Conservation (phyloP, 331 rosid species). For the Rhamnella rubrinervis region DNA sequence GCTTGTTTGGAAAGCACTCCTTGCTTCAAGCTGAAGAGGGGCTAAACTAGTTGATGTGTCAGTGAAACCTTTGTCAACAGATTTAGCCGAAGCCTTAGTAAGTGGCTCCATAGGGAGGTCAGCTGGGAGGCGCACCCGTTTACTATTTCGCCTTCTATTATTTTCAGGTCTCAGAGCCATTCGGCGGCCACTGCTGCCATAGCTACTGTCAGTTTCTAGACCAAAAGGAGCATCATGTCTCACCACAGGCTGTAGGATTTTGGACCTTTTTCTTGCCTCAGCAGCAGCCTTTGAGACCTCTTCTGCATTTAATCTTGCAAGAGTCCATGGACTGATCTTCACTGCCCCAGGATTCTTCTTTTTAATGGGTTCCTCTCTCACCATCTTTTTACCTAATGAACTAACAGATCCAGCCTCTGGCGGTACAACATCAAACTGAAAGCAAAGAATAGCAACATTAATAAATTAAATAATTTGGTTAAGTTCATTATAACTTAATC, state of each 20-base stretch:
- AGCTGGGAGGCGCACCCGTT: slow-evolving; percentile 78
- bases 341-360: slow-evolving; percentile 77
- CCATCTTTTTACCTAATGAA: slow-evolving; percentile 65
- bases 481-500: neutral
- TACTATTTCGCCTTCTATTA: slow-evolving; percentile 63
- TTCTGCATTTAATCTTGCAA: slow-evolving; percentile 86
- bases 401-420: slow-evolving; percentile 89
- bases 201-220: slow-evolving; percentile 53
- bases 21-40: slow-evolving; percentile 85
- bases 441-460: slow-evolving; percentile 6
- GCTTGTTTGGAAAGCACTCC: slow-evolving; percentile 73
- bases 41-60: slow-evolving; percentile 62
- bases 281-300: slow-evolving; percentile 97
- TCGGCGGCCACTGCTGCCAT: slow-evolving; percentile 71
- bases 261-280: slow-evolving; percentile 93
- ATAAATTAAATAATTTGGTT: neutral
- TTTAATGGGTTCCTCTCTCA: slow-evolving; percentile 54
- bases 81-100: slow-evolving; percentile 46
- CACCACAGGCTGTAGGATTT: slow-evolving; percentile 80
- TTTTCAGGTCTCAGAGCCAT: slow-evolving; percentile 60
- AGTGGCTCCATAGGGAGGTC: slow-evolving; percentile 70
- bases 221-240: slow-evolving; percentile 56
- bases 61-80: slow-evolving; percentile 48
- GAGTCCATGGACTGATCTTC: slow-evolving; percentile 93
- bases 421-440: slow-evolving; percentile 92